Evolutionary conservation across 2,329 filamentous ascomycete species (phyloP), one percentile per base, ranked within the genome.

Genomic region (Fusarium phyllophilum): DNA sequence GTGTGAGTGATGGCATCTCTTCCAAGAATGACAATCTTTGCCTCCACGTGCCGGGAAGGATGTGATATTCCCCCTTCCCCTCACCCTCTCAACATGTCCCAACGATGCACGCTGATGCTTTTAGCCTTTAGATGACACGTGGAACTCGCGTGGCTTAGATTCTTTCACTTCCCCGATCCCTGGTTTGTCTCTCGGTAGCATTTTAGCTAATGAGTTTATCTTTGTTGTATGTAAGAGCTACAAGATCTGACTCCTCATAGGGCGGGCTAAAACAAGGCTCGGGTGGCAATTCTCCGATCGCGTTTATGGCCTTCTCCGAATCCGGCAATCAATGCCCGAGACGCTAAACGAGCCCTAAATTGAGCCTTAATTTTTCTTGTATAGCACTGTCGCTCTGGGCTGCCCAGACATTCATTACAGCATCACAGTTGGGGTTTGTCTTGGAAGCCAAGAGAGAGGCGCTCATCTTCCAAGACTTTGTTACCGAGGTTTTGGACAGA

Each of bases 71-170:
- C 17, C 26, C 9, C 24, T 58, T n/a, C 63, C 63, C 65, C 65
- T 66, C 42, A 58, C 24, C 39, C 6, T n/a, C 22, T 52, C 5
- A 8, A 55, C 17, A 14, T 22, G 29, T 31, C 26, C 41, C 29
- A 66, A 33, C 22, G 41, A 46, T 66, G 44, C 36, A 49, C 22
- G 55, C 31, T 36, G 33, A 48, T 58, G 41, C 55, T 38, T 59
- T 59, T 66, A 61, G 45, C 22, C 34, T 67, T 36, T 14, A 41
- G 26, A 6, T 64, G 54, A 68, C 65, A 62, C 63, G 63, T 62
- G 65, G 63, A 68, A 48, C 12, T 29, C 63, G 41, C 63, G 64
- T 68, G 63, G 65, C 54, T 42, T 10, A 41, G 11, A 26, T 22
- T 36, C 17, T 14, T 9, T 44, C 15, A 1, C 31, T 3, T 20